A percentile compares a stretch with the other conserved stretches of the same genome.
phyloP scores from a whole-genome alignment of 139 green algal species.

The Ostreobium quekettii region DNA sequence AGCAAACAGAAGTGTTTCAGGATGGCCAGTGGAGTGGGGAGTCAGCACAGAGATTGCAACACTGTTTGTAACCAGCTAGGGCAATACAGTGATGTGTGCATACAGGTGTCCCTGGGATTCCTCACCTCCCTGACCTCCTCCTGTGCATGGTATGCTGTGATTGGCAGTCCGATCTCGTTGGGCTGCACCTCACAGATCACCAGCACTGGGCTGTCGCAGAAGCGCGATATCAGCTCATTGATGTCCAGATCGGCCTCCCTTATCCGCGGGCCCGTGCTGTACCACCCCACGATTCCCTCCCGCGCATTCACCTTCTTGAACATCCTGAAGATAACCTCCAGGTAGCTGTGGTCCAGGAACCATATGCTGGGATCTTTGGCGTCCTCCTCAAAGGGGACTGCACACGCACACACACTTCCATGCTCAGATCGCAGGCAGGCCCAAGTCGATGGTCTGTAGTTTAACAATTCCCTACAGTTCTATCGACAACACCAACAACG shows the following conservation, averaged over 20 bases:
- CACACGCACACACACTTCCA: background rate
- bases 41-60: conserved; percentile 4
- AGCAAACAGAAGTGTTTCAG: background rate
- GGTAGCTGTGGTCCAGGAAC: conserved; percentile 98
- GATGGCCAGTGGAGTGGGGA: background rate
- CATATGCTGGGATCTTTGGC: conserved; percentile 91
- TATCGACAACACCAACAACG: too few relatives aligned
- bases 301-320: conserved; percentile 98
- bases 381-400: conserved; percentile 98
- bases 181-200: conserved; percentile 94
- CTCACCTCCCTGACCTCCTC: conserved; percentile 82
- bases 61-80: too few relatives aligned
- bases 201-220: conserved; percentile 75
- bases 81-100: too few relatives aligned
- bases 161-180: conserved; percentile 88
- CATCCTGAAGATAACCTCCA: conserved; percentile 96
- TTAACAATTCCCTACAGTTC: too few relatives aligned
- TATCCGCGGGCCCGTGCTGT: conserved; percentile 92
- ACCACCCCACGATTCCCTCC: conserved; percentile 95
- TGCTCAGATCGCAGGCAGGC: background rate
- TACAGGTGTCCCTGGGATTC: too few relatives aligned
- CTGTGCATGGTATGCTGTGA: conserved; percentile 79
- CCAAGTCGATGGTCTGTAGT: too few relatives aligned
- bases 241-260: conserved; percentile 91
- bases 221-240: conserved; percentile 68